phyloP scores from a whole-genome alignment of 306 rosid species.

The Lupinus albus region DNA sequence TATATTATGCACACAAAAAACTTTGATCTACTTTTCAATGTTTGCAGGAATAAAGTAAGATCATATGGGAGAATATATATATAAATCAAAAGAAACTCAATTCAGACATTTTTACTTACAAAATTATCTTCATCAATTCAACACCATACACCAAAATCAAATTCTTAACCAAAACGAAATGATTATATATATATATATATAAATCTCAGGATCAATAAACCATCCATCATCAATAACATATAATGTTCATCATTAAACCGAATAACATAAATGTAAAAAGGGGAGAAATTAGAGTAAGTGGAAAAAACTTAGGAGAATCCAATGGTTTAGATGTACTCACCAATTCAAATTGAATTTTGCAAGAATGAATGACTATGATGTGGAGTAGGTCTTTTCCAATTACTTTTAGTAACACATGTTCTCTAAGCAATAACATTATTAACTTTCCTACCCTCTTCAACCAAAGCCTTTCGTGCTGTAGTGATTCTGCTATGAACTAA shows the following conservation, averaged over 20 bases:
- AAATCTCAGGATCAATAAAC: conserved; percentile 22
- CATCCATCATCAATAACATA: conserved; percentile 20
- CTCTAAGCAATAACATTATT: conserved; percentile 56
- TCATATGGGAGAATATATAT: not conserved
- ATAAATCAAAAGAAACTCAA: not conserved
- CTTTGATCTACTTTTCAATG: no score
- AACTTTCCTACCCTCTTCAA: conserved; percentile 61
- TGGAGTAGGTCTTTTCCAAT: no score
- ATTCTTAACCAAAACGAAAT: not conserved
- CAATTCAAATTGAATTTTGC: no score
- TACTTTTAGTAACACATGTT: conserved; percentile 79
- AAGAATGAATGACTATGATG: no score
- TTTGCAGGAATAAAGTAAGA: not conserved
- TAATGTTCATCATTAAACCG: conserved; percentile 14
- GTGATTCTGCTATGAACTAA: conserved; percentile 62
- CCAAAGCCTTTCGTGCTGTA: conserved; percentile 74
- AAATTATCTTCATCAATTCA: conserved; percentile 4
- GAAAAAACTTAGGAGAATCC: no score
- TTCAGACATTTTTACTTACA: not conserved
- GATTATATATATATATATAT: conserved; percentile 8
- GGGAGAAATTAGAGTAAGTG: no score
- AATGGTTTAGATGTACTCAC: no score
- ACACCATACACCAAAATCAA: conserved; percentile 11
- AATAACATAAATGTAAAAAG: conserved; percentile 35
- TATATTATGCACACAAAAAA: no score